Evolutionary conservation across 225 moss, liverwort and hornwort genomes (phyloP), one percentile per base, ranked within the genome.

Genomic region (Antitrichia curtipendula): DNA sequence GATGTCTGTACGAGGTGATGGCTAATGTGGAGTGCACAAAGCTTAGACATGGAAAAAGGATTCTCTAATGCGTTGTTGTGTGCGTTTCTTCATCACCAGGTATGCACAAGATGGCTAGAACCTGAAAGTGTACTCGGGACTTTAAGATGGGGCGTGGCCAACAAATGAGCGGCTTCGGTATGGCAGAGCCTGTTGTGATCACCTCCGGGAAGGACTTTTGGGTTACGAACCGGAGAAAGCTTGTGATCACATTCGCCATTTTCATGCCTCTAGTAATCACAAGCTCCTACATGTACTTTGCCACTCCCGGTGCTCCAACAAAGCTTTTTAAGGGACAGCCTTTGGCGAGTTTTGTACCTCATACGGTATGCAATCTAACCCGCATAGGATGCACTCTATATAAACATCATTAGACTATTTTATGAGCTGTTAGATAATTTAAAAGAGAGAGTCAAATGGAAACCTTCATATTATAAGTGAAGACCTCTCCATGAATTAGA

Each of bases 281-380:
- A 52, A 88, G 91, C 69, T 89, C 90, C 63, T 93, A 91, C 86
- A 75, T 87, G 59, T 92, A 69, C 65, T 64, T 85, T 7, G 41
- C 60, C 24, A 84, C 65, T 75, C 85, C 88, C n/a, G 71, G 82
- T 74, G 57, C 82, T 13, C 49, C 91, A 21, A 69, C 78, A 43
- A 82, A 90, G 31, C 80, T 90, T 54, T 88, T 93, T 21, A 86
- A 85, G 62, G 86, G 84, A 82, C 56, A 17, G 27, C 86, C 89
- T 27, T 40, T 83, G 50, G 52, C 81, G 40, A 86, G 84, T 62
- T 78, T 61, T 16, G 5, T 72, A 11, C 62, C 84, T 74, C 45
- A 82, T 58, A 19, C 47, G 82, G 89, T 90, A 88, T 61, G 86
- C 66, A 6, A 57, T 77, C 69, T 90, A 13, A 75, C 28, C 31